Base-by-base conservation (phyloP, 1,284 basidiomycete genomes). In the Ustilago xerochloae region DNA sequence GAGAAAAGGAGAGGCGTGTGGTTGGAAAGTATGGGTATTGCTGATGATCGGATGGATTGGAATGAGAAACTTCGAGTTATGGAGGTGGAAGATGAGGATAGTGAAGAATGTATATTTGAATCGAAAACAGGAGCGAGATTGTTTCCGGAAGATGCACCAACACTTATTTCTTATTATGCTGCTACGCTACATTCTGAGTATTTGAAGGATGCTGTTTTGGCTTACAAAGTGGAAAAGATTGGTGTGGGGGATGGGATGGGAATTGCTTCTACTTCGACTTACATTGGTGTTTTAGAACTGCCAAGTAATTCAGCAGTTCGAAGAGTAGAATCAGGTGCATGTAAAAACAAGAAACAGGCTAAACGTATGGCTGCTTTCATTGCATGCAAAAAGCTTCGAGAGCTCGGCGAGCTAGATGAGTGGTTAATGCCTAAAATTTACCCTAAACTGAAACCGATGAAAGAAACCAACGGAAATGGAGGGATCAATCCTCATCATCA, bases 331-430 rank as follows among this genome's bases (percentile, higher is more conserved):
- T 67, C 63, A 20, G 65, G 60, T 6, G 29, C 33, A 13, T 64
- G 48, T 6, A 29, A 24, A 9, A 55, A 41, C 43, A 78, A 80
- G 51, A 76, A 69, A 48, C 55, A 48, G 15, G 78, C 76, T 1
- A 72, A 70, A 26, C 49, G 67, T 6, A 49, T 63, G 56, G 76
- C 73, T 2, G 76, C 76, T 16, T 75, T 80, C 48, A 33, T 43
- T 20, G 76, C 74, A 3, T 71, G 72, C 39, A 41, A 60, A 39
- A 51, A 61, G 45, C 54, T 80, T 15, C 50, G 68, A 15, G 32
- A 60, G 38, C 24, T 76, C 7, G 65, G 58, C 9, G 73, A 71
- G 35, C 56, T 80, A 30, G 78, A 80, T n/a, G 63, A 73, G 12
- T 63, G 62, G 49, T 45, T 77, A 12, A 64, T 75, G 58, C 76